These are phyloP conservation scores for Panaeolus cyanescens DNA, from an alignment of 768 basidiomycete species.

Conservation along the genomic window DNA sequence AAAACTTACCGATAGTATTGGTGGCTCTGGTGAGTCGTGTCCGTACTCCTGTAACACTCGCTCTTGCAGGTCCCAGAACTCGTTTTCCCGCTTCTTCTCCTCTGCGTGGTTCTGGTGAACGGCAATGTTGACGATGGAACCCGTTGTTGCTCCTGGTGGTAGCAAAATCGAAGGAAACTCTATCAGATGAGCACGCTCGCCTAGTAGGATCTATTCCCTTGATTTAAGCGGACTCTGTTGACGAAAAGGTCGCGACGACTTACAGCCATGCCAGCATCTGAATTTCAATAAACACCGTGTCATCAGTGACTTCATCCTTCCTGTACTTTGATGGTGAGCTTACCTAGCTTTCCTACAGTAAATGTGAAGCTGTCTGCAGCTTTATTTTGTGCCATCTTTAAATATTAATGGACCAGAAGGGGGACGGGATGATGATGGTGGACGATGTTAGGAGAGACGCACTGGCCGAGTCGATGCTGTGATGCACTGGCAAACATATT, in stretches of 20 bases:
- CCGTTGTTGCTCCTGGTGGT: conserved; percentile 89
- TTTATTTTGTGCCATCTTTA: conserved; percentile 1
- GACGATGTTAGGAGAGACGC: conserved; percentile 6
- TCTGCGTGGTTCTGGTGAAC: conserved; percentile 86
- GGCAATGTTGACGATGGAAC: conserved; percentile 96
- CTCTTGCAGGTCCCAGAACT: conserved; percentile 85
- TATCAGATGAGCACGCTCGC: conserved; percentile 93
- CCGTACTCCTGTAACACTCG: conserved; percentile 81
- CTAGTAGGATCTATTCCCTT: conserved; percentile 73
- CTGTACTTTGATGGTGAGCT: conserved; percentile 22
- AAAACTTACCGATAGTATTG: conserved; percentile 66
- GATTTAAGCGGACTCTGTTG: conserved; percentile 2
- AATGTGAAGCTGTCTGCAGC: conserved; percentile 75
- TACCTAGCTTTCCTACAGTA: conserved; percentile 94
- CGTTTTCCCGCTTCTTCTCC: conserved; percentile 77
- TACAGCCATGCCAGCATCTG: conserved; percentile 96
- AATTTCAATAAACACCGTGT: conserved; percentile 4
- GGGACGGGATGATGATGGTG: conserved; percentile 40
- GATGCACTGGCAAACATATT: neutral
- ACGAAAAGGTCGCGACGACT: conserved; percentile 14
- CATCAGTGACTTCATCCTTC: neutral
- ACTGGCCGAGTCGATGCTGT: neutral
- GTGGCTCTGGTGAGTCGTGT: conserved; percentile 61
- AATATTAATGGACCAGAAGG: conserved; percentile 26
- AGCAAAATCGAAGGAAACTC: conserved; percentile 96